Evolutionary conservation across 345 rosid genomes (phyloP).

Genomic region (Excoecaria cochinchinensis): DNA sequence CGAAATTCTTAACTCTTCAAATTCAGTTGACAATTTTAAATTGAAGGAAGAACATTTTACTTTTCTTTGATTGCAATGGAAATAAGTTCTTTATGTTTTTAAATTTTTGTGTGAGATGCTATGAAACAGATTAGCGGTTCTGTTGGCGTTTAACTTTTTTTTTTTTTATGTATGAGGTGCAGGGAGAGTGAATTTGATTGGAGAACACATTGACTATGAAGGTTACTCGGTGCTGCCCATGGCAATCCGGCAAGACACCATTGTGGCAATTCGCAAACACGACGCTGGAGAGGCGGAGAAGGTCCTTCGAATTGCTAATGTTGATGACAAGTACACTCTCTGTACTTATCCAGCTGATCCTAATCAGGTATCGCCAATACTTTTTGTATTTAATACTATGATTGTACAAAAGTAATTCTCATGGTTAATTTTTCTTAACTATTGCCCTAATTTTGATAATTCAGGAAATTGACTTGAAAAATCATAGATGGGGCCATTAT

Average conservation of each 20-base stretch:
- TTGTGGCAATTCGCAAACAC: conserved; percentile 68
- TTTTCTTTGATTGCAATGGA: too few relatives aligned
- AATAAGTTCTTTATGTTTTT: too few relatives aligned
- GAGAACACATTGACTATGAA: conserved; percentile 96
- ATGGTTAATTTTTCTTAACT: not conserved
- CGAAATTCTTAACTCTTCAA: too few relatives aligned
- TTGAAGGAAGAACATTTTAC: too few relatives aligned
- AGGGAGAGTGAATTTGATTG: conserved; percentile 98
- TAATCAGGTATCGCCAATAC: conserved; percentile 47
- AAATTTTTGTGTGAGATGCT: too few relatives aligned
- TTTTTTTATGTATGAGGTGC: not conserved
- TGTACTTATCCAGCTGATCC: conserved; percentile 87
- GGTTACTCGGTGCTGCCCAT: conserved; percentile 97
- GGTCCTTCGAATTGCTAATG: conserved; percentile 69
- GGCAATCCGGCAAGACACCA: conserved; percentile 98
- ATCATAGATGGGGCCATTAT: conserved; percentile 95
- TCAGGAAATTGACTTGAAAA: conserved; percentile 87
- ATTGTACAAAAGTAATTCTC: too few relatives aligned
- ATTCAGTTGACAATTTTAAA: too few relatives aligned
- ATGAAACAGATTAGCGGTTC: not conserved
- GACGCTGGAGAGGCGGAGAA: conserved; percentile 45
- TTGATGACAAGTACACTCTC: conserved; percentile 59
- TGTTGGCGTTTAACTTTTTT: not conserved
- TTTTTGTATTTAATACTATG: not conserved
- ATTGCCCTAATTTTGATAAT: conserved; percentile 8